Evolutionary conservation across 805 yeast genomes (phyloP), one percentile per base, ranked within the genome.

Genomic region (Saccharomyces kudriavzevii): DNA sequence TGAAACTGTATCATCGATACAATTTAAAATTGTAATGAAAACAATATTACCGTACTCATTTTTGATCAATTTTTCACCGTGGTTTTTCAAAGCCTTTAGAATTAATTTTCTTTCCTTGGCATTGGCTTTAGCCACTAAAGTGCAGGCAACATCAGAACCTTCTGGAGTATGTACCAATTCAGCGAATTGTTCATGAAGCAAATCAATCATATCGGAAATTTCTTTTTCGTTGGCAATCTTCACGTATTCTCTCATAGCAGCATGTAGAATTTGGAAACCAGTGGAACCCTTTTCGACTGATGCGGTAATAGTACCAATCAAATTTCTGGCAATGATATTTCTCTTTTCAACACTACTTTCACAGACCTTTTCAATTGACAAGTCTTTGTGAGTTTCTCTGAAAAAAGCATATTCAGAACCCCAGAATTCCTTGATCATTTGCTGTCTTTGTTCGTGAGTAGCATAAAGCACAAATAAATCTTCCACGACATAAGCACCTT

Each of bases 401-500:
- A 92, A 92, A 11, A 89, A 83, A 22, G 97, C 97, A 69, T 86
- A 92, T 72, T 89, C 96, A 11, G 96, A 81, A 52, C 98, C 99
- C 89, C 96, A 92, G 68, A 92, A 92, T 73, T 92, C 99, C 71
- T 94, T 83, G 60, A 92, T 82, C 87, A 92, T 91, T 72, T 89
- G 96, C 53, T 82, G 81, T 70, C 82, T 87, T 72, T 92, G 98
- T 58, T 84, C 88, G 29, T 85, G 79, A 25, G 89, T 82, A 10
- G 97, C 82, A 70, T 91, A 92, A 54, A 90, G 80, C 25, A 89
- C 88, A 67, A 77, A 92, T 64, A 89, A 77, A 76, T 92, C 99
- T 72, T 92, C 98, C 59, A 91, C 90, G 43, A 92, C 98, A 65
- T 92, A 90, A 13, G 98, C 98, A 72, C 97, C 99, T 77, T 92